Evolutionary conservation across 2,329 filamentous ascomycete genomes (phyloP), one percentile per base, ranked within the genome.

Genomic region (Clarireedia homoeocarpa): DNA sequence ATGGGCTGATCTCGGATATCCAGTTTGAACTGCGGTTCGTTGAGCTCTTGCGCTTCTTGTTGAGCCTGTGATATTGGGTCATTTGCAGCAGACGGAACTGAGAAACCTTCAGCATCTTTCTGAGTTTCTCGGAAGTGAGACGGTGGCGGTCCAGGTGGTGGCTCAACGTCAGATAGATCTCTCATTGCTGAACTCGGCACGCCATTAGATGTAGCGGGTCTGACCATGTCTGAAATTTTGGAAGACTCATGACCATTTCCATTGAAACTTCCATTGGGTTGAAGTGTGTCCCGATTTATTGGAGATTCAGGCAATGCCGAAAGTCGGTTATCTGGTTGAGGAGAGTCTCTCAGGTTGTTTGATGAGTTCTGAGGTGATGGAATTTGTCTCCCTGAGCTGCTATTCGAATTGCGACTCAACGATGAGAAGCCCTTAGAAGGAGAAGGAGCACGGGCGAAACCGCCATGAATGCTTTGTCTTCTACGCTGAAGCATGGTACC

Each of bases 1-100:
- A 94, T 88, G 0, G 89, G 88, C 40, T 86, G 84, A 61, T 88
- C 87, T 60, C 85, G 80, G 51, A 95, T 95, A 67, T 83, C 89
- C 52, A 95, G 78, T 70, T 88, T 92, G 74, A 91, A 91, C 57
- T 78, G 75, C 7, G 84, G 75, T 48, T 84, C 80, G n/a, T 85
- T 82, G 5, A 71, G 72, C 45, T 84, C 82, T 50, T 70, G 71
- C 7, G 71, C 72, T 67, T 91, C 88, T 45, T 78, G 78, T 69
- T 91, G 80, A 6, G 88, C 88, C 67, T 86, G 82, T 0, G 88
- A 86, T 57, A 92, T 86, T 3, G 83, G 77, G 68, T 85, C 76
- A 62, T 84, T 77, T 63, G 77, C 75, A 1, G 81, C 74, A 0
- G 82, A 77, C 0, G 86, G 88, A n/a, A 92, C 80, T 4, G 80